Percentiles rank a stretch among this genome's conserved stretches.
These are phyloP conservation scores for Solanum chmielewskii DNA, from an alignment of 257 asterid genomes.

Conservation along the genomic window DNA sequence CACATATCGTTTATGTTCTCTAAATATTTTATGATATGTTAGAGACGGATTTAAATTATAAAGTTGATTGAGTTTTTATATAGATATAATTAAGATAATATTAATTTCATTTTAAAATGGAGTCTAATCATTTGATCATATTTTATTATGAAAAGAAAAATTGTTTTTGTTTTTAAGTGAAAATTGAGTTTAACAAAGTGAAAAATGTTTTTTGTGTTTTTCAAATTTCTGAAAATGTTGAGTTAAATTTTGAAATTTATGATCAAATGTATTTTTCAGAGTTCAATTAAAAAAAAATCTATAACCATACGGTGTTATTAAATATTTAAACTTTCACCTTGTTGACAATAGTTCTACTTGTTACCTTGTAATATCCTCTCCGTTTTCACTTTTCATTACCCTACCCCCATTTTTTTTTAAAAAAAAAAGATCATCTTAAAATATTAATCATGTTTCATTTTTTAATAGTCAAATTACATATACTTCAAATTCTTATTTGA, in stretches of 20 bases:
- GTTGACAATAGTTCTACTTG: too few relatives aligned
- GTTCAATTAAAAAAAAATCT: too few relatives aligned
- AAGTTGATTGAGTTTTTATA: neutral
- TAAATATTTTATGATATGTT: neutral
- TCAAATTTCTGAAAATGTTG: neutral
- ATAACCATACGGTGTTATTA: too few relatives aligned
- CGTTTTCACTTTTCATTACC: neutral
- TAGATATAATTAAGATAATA: neutral
- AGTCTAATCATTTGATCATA: neutral
- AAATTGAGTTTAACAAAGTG: neutral
- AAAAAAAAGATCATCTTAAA: too few relatives aligned
- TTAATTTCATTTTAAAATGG: neutral
- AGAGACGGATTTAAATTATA: neutral
- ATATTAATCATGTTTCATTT: neutral
- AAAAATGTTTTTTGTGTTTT: too few relatives aligned
- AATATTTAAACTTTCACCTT: neutral
- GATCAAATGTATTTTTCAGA: rapidly evolving
- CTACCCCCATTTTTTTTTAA: too few relatives aligned
- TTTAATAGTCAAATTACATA: neutral
- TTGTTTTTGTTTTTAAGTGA: neutral
- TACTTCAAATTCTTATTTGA: neutral
- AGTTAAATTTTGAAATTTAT: neutral
- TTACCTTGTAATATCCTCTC: neutral
- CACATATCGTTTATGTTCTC: neutral
- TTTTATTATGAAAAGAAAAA: too few relatives aligned